phyloP scores from a whole-genome alignment of 1,139 yeast species.

The Yamadazyma pseudoaaseri region DNA sequence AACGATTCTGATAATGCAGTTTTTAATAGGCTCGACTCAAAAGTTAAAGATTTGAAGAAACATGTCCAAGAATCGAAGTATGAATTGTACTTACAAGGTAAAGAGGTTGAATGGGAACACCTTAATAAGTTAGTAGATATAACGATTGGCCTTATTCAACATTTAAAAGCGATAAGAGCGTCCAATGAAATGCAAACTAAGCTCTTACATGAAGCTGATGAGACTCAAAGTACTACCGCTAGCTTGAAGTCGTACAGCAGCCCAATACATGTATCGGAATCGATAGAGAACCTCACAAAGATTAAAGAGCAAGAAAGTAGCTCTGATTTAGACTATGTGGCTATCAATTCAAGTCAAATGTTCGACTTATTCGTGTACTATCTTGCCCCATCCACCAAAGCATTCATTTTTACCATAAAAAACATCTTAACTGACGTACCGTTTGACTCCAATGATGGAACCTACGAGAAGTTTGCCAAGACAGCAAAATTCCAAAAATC shows the following conservation, averaged over 20 bases:
- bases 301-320: conserved; percentile 11
- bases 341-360: conserved; percentile 47
- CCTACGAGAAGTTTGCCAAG: conserved; percentile 29
- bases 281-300: conserved; percentile 26
- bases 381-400: conserved; percentile 71
- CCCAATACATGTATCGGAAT: conserved; percentile 21
- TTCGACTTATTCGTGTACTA: conserved; percentile 66
- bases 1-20: conserved; percentile 36
- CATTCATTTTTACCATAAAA: conserved; percentile 62
- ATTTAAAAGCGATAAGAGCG: conserved; percentile 65
- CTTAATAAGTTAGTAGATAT: conserved; percentile 50
- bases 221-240: conserved; percentile 3
- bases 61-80: conserved; percentile 59
- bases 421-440: conserved; percentile 63
- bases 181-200: conserved; percentile 69
- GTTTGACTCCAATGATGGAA: conserved; percentile 37
- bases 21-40: conserved; percentile 37
- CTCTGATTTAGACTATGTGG: conserved; percentile 20
- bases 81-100: conserved; percentile 57
- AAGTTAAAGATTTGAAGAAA: conserved; percentile 39
- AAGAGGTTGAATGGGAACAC: conserved; percentile 50
- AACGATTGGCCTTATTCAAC: conserved; percentile 52
- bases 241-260: conserved; percentile 21
- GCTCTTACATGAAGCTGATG: conserved; percentile 33
- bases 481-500: conserved; percentile 49